Evolutionary conservation across 75 land plant species (phyloP), one percentile per base, ranked within the genome.

Genomic region (Cunninghamia lanceolata): DNA sequence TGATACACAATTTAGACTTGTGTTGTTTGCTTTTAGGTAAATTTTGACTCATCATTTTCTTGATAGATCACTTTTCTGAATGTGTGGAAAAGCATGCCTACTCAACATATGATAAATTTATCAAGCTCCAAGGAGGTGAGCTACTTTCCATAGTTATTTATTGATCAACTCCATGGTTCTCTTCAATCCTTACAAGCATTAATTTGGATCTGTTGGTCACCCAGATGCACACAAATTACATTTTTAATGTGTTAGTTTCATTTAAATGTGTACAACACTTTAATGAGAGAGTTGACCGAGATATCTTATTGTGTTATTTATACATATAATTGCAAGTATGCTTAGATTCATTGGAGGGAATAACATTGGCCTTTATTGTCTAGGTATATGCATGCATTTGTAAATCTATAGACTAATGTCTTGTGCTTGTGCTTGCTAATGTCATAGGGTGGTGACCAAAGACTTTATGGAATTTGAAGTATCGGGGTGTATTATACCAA

Each of bases 41-140:
- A 50, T n/a, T 63, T 52, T 35, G 30, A 21, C 15, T 70, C n/a
- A 15, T 84, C 42, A 19, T 76, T 50, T 56, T n/a, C 86, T 28
- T 28, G 79, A 86, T 94, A 97, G 98, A 98, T 89, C 95, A 98
- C 88, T 95, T 98, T 86, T 98, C 99, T 16, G 99, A 98, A 89
- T 98, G 99, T 88, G 99, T 98, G 54, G 99, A 98, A 93, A 91
- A 84, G 52, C 99, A 98, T 92, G 99, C 99, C 40, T 98, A 77
- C 86, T 90, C 91, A 84, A 94, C 99, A 74, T 98, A 98, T 86
- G 99, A 98, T 91, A 94, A 98, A 83, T 98, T 96, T 87, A 88
- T 98, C 90, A 95, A 90, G 89, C 86, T 88, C 43, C 89, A 93
- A 68, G 99, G 93, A 91, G 99, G 99, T 93, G 71, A 43, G 87